Base-by-base conservation (phyloP, 345 rosid genomes). In the Heritiera fomes region DNA sequence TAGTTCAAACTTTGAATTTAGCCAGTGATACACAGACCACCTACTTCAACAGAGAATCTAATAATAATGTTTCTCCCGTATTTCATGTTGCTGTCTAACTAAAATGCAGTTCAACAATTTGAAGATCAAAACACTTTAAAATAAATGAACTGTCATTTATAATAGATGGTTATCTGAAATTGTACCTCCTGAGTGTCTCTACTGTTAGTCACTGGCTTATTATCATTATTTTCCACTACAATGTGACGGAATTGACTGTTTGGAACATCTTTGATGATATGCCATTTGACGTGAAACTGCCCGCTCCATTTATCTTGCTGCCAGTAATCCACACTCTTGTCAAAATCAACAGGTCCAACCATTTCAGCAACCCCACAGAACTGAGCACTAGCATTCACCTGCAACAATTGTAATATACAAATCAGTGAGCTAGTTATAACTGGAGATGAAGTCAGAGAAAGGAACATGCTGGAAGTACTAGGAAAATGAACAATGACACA, bases 161-260 rank as follows among this genome's bases (percentile, higher is more conserved):
- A 30, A 60, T n/a, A 58, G 20, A 50, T 71, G 15, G 41, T 30
- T 59, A 41, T 61, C 59, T 7, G 47, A 77, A 69, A 66, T 63
- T 53, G 12, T 86, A 93, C 98, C 89, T 95, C 98, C 80, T 95
- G 98, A 55, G 98, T 88, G 85, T 93, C 98, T 74, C 98, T 89
- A 85, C 98, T 93, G 76, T 95, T 91, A 47, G 98, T 95, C 23
- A 93, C 98, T 4, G 98, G 98, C 82, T 94, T 94, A 71, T 90
- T 91, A 82, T 91, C 97, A 59, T 93, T 95, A 82, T 93, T 95
- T 82, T 89, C 98, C 70, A 93, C 84, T 50, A 90, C 82, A 6
- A 95, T 91, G 85, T 93, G 95, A 49, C 97, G 94, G 81, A 95
- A 91, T 73, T 85, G 92, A 82, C 92, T 91, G 79, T 95, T 95